Conservation (phyloP, 768 basidiomycete genomes). For the Suillus plorans region DNA sequence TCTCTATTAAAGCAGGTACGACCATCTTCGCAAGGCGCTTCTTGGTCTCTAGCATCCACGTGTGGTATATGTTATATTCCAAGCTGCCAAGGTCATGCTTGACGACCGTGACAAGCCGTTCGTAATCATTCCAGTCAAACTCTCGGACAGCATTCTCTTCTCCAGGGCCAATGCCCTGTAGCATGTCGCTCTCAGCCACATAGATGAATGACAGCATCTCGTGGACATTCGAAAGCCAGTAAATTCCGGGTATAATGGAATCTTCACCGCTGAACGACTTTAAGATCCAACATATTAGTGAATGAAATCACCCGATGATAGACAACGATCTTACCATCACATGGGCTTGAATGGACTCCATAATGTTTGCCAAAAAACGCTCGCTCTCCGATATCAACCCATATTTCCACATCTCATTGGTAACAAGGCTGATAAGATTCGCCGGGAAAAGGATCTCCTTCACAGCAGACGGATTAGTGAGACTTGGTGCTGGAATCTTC, state of each 20-base stretch:
- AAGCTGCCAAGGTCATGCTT: conserved; percentile 98
- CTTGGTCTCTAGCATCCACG: conserved; percentile 99
- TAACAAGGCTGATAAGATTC: conserved; percentile 93
- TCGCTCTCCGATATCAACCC: conserved; percentile 96
- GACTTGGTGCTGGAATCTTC: conserved; percentile 89
- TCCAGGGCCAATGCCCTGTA: conserved; percentile 95
- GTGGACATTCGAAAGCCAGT: conserved; percentile 99
- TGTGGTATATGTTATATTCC: conserved; percentile 99
- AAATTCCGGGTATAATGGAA: conserved; percentile 93
- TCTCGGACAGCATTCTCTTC: conserved; percentile 89
- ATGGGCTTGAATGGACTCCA: conserved; percentile 96
- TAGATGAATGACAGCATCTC: conserved; percentile 99
- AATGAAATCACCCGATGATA: background rate
- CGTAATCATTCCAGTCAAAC: conserved; percentile 97
- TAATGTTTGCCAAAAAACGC: conserved; percentile 96
- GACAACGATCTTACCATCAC: conserved; percentile 77
- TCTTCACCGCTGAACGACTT: conserved; percentile 93
- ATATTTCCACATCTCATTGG: conserved; percentile 99
- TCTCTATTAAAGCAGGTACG: conserved; percentile 97
- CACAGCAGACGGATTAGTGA: conserved; percentile 87
- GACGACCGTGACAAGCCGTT: conserved; percentile 94
- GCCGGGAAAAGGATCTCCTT: conserved; percentile 99
- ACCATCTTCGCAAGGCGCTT: conserved; percentile 96
- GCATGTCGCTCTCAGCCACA: conserved; percentile 98
- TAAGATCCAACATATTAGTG: conserved; percentile 9